Percentiles rank a stretch among this genome's conserved stretches.
Evolutionary conservation across 176 grass and related monocot genomes (phyloP).

Genomic region (Puya raimondii): DNA sequence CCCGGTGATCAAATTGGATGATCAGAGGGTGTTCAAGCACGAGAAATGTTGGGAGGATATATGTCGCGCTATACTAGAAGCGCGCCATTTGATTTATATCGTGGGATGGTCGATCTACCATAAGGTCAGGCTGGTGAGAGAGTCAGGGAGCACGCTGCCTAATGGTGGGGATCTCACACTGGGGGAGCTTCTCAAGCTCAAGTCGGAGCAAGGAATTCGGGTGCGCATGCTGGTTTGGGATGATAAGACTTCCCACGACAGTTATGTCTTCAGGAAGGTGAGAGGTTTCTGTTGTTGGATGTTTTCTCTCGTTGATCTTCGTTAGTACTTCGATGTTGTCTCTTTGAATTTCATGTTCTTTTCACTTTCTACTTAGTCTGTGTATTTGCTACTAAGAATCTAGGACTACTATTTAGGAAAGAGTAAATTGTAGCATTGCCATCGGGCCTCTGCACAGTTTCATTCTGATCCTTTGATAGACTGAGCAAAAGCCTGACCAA

Average conservation of each 20-base stretch:
- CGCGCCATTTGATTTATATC: constrained; percentile 73
- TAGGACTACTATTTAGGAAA: too few species aligned
- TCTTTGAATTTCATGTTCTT: neutral
- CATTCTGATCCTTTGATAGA: too few species aligned
- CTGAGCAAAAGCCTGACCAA: too few species aligned
- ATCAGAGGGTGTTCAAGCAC: constrained; percentile 8
- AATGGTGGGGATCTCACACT: constrained; percentile 15
- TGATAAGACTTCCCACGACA: constrained; percentile 46
- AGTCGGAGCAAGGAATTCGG: constrained; percentile 68
- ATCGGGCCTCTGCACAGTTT: too few species aligned
- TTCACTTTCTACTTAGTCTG: too few species aligned
- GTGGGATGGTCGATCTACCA: constrained; percentile 61
- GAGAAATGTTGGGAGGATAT: constrained; percentile 90
- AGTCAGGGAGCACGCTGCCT: constrained; percentile 30
- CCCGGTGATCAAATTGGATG: constrained; percentile 16
- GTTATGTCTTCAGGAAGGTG: constrained; percentile 29
- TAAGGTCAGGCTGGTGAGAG: constrained; percentile 34
- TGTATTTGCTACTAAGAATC: too few species aligned
- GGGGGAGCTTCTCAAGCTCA: constrained; percentile 68
- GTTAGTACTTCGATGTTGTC: neutral
- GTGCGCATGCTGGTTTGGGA: constrained; percentile 78
- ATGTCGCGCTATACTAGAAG: constrained; percentile 53
- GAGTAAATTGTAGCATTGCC: too few species aligned
- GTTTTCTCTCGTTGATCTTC: neutral
- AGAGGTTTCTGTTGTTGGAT: constrained; percentile 2